These are phyloP conservation scores for Arthrinium phaeospermum DNA, from an alignment of 2,329 filamentous ascomycete species.

Conservation along the genomic window DNA sequence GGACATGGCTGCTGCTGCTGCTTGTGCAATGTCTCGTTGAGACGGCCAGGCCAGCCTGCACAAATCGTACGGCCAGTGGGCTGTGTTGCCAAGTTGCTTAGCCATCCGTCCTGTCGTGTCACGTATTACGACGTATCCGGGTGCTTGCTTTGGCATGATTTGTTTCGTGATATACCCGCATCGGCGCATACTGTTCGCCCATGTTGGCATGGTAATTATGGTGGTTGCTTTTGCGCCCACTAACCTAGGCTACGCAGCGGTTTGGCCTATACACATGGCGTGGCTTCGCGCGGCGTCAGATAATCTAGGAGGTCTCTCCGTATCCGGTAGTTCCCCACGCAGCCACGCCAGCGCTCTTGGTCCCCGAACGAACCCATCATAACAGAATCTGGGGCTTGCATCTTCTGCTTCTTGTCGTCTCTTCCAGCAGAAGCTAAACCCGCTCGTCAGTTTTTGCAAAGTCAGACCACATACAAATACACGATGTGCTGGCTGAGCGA, in stretches of 20 bases:
- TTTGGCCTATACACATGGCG: neutral
- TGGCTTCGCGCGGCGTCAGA: conserved; percentile 7
- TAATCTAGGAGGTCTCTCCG: conserved; percentile 1
- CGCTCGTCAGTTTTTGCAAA: neutral
- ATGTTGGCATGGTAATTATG: neutral
- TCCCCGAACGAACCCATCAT: neutral
- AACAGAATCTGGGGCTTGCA: neutral
- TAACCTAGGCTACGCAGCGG: neutral
- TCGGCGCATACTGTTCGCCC: neutral
- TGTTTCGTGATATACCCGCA: neutral
- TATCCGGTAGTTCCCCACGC: neutral
- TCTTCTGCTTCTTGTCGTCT: neutral
- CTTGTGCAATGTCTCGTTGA: conserved; percentile 2
- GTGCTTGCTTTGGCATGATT: neutral
- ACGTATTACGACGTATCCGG: conserved; percentile 7
- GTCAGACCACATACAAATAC: neutral
- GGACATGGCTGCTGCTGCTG: neutral
- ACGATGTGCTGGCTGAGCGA: neutral
- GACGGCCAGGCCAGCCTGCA: neutral
- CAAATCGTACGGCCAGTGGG: neutral
- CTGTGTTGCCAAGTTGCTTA: conserved; percentile 1
- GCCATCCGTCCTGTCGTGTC: neutral
- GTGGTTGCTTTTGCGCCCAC: neutral
- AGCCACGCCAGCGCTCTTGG: neutral
- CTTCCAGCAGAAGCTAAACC: too few relatives aligned